Evolutionary conservation across 805 yeast species (phyloP).

Genomic region (Geotrichum ghanense): DNA sequence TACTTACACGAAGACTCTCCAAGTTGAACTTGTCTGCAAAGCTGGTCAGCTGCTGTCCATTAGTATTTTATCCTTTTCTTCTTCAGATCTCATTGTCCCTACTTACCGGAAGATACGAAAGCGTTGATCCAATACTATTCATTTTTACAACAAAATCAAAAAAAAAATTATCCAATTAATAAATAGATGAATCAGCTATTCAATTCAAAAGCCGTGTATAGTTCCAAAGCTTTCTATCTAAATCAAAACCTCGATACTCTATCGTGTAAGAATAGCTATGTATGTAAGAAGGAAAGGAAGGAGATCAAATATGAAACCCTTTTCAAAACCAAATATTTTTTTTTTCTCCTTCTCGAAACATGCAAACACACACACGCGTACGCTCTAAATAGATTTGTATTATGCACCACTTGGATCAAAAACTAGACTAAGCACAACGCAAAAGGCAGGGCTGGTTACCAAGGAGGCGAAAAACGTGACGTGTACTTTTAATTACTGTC

Average conservation of each 20-base stretch:
- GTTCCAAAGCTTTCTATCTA: background rate
- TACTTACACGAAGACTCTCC: slow-evolving; percentile 35
- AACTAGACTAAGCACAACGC: background rate
- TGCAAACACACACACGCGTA: too few species aligned
- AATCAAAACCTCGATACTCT: background rate
- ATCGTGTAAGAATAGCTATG: background rate
- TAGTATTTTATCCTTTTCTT: background rate
- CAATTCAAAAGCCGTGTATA: background rate
- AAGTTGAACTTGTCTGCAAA: slow-evolving; percentile 38
- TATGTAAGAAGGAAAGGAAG: background rate
- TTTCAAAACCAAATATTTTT: background rate
- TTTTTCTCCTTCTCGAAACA: background rate
- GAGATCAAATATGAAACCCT: background rate
- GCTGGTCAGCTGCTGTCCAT: slow-evolving; percentile 33
- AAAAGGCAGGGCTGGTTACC: background rate
- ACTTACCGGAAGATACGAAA: slow-evolving; percentile 10
- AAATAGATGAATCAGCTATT: too few species aligned
- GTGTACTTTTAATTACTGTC: background rate
- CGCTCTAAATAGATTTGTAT: too few species aligned
- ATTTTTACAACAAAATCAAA: slow-evolving; percentile 6
- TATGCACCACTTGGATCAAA: background rate
- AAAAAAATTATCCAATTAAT: too few species aligned
- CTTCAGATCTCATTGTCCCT: background rate
- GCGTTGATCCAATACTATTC: slow-evolving; percentile 12
- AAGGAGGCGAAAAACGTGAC: background rate